These are phyloP conservation scores for Rhododendron ferrugineum DNA, from an alignment of 148 eudicot genomes.

Conservation along the genomic window DNA sequence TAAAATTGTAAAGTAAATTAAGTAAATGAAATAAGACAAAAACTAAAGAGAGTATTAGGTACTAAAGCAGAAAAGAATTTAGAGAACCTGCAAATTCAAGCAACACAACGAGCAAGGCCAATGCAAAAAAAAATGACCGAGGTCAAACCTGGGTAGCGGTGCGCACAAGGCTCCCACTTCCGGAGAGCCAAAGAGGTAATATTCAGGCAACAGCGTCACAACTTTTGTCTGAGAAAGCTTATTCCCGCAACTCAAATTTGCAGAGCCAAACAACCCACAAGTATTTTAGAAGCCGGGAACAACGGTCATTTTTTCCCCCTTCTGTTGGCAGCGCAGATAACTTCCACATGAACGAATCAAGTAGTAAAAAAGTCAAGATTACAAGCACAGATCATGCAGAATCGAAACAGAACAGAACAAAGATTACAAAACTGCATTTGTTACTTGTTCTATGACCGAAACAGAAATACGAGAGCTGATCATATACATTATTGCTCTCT, in stretches of 20 bases:
- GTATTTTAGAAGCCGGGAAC: background rate
- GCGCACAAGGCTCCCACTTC: background rate
- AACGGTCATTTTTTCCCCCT: background rate
- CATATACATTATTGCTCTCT: background rate
- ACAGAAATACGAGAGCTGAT: background rate
- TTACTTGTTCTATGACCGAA: background rate
- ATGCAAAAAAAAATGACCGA: background rate
- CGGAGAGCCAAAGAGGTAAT: background rate
- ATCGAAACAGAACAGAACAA: background rate
- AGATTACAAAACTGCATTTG: background rate
- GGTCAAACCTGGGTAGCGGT: background rate
- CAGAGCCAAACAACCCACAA: background rate
- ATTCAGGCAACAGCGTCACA: background rate
- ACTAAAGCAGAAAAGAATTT: background rate
- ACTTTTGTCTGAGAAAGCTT: background rate
- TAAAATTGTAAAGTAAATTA: background rate
- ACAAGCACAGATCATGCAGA: background rate
- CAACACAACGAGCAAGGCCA: background rate
- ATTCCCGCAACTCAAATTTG: background rate
- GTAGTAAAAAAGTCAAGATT: background rate
- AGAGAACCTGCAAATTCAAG: background rate
- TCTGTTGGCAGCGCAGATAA: background rate
- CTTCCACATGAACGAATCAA: background rate
- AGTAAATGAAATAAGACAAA: background rate
- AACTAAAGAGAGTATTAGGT: background rate